A percentile compares a stretch with the other conserved stretches of the same genome.
These are phyloP conservation scores for Beta lomatogona DNA, from an alignment of 179 eudicot species.

Conservation along the genomic window DNA sequence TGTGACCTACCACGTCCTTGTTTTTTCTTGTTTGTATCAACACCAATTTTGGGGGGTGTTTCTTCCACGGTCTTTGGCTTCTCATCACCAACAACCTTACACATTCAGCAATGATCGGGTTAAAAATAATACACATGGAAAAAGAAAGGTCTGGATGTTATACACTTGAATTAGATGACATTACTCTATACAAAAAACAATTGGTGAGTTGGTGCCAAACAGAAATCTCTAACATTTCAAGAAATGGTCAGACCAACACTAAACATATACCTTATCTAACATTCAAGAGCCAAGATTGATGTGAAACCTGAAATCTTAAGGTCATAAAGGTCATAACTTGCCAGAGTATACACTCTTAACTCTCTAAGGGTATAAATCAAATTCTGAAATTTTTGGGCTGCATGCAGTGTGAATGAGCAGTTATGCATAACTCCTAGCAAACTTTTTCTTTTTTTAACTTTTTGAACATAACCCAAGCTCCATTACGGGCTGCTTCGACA, in stretches of 20 bases:
- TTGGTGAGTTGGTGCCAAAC: background rate
- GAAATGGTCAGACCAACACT: background rate
- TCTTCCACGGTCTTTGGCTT: constrained; percentile 49
- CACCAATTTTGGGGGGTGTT: constrained; percentile 42
- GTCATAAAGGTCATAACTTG: background rate
- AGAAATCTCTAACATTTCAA: background rate
- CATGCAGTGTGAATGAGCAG: background rate
- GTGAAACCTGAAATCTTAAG: background rate
- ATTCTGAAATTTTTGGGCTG: background rate
- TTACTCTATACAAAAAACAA: background rate
- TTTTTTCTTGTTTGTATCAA: constrained; percentile 61
- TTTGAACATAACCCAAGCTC: background rate
- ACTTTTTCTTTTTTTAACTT: background rate
- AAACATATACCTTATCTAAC: background rate
- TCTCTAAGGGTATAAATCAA: background rate
- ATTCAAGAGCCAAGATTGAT: background rate
- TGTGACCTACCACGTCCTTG: constrained; percentile 84
- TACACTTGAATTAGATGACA: background rate
- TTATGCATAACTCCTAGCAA: background rate
- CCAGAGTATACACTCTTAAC: too few species aligned
- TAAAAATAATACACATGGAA: background rate
- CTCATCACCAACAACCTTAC: constrained; percentile 56
- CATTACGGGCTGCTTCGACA: background rate
- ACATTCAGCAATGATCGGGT: constrained; percentile 16
- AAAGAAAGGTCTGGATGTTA: background rate